Base-by-base conservation (phyloP, 1,139 yeast genomes). In the Saccharomyces hybrid region DNA sequence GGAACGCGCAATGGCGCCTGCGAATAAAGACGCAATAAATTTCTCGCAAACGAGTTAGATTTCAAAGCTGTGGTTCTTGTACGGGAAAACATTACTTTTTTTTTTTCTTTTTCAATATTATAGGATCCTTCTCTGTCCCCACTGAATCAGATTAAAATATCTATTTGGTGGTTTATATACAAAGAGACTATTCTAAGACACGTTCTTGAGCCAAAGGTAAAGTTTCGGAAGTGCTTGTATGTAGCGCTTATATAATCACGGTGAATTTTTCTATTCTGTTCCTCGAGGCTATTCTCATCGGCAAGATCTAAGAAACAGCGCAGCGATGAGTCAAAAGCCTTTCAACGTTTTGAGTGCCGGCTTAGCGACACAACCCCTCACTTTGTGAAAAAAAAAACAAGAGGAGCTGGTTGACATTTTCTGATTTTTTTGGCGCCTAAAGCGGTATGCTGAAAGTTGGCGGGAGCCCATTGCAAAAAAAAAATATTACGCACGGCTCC, bases 1-100 rank as follows among this genome's bases (percentile, higher is more conserved):
- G 77, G 74, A 9, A 77, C 79, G 26, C 73, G 65, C 59, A 81
- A 70, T 52, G 84, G 81, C 46, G 68, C 59, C 32, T 64, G 63
- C 54, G 73, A 70, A 61, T 71, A 71, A 5, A 60, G 54, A 55
- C 66, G 65, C 23, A 62, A 28, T 6, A 57, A 47, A 46, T 57
- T 48, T 23, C 46, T 55, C 1, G 63, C 34, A 42, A 52, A 5
- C 11, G n/a, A 13, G 31, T 46, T 55, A 11, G 57, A 31, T 4
- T 50, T 23, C 14, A 48, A 14, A n/a, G 38, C 46, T 55, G 60
- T 58, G 4, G 56, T 38, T 34, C 59, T 54, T 50, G 55, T 56
- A 14, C 61, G 56, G 8, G 64, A 58, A 38, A 56, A 53, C 59
- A 54, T 57, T 42, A 31, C 47, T 27, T 23, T 32, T 6, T 31